phyloP scores from a whole-genome alignment of 1,284 basidiomycete genomes.

The Taiwanofungus camphoratus region DNA sequence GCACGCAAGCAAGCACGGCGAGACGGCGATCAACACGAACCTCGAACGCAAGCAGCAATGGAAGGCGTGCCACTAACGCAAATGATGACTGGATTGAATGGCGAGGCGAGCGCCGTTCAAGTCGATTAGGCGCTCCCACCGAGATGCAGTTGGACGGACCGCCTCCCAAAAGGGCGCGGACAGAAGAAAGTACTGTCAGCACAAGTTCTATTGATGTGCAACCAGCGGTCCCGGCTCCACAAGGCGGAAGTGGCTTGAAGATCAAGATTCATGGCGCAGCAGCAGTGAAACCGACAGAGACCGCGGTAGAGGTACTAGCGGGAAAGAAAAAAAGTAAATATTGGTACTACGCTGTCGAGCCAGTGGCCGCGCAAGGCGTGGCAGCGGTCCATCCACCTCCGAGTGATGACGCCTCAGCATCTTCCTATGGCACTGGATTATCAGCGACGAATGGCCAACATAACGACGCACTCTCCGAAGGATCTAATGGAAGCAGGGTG shows the following conservation, averaged over 20 bases:
- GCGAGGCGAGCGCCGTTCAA: conserved; percentile 71
- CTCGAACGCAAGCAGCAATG: conserved; percentile 42
- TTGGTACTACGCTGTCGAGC: conserved; percentile 79
- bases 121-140: conserved; percentile 49
- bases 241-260: conserved; percentile 29
- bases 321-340: conserved; percentile 78
- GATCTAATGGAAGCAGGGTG: conserved; percentile 8
- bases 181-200: conserved; percentile 63
- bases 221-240: conserved; percentile 17
- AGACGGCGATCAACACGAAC: conserved; percentile 60
- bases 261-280: conserved; percentile 43
- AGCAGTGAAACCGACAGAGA: conserved; percentile 59
- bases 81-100: conserved; percentile 50
- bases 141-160: conserved; percentile 48
- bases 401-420: conserved; percentile 13
- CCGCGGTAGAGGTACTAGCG: conserved; percentile 62
- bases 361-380: conserved; percentile 30
- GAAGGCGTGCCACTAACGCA: conserved; percentile 44
- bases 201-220: conserved; percentile 36
- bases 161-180: conserved; percentile 61
- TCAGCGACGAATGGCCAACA: conserved; percentile 6
- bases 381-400: conserved; percentile 9
- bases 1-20: conserved; percentile 31
- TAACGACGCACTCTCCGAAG: conserved; percentile 4
- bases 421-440: conserved; percentile 9